Evolutionary conservation across 2,329 filamentous ascomycete species (phyloP).

Genomic region (Lachnellula occidentalis): DNA sequence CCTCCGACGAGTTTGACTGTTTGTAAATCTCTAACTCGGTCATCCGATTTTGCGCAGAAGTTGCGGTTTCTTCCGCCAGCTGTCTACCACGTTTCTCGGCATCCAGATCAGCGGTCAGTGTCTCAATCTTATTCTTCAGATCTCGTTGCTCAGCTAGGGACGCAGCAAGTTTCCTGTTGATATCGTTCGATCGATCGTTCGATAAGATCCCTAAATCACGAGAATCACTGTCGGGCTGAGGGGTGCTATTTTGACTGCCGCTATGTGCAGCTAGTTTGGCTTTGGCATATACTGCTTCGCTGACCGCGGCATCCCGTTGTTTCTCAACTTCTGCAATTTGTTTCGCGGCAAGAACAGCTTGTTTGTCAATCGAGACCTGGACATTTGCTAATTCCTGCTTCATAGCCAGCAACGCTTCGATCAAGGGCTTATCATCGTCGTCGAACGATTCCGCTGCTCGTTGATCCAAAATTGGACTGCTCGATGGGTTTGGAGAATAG

Average conservation of each 20-base stretch:
- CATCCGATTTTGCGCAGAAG: constrained; percentile 76
- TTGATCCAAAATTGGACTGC: constrained; percentile 70
- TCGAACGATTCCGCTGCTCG: constrained; percentile 73
- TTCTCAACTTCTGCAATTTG: constrained; percentile 91
- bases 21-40: constrained; percentile 77
- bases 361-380: constrained; percentile 82
- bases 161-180: constrained; percentile 76
- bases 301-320: constrained; percentile 89
- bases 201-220: constrained; percentile 52
- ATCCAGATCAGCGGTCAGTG: constrained; percentile 63
- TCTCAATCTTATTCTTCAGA: constrained; percentile 70
- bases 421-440: constrained; percentile 85
- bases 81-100: constrained; percentile 76
- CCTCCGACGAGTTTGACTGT: constrained; percentile 76
- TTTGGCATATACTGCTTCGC: constrained; percentile 91
- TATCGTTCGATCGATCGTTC: constrained; percentile 64
- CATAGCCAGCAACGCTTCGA: constrained; percentile 91
- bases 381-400: constrained; percentile 83
- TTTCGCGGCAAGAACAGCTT: constrained; percentile 77
- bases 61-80: constrained; percentile 81
- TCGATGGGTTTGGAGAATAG: constrained; percentile 67
- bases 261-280: constrained; percentile 82
- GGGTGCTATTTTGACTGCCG: constrained; percentile 56
- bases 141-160: constrained; percentile 75
- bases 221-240: constrained; percentile 52